A percentile compares a stretch with the other conserved stretches of the same genome.
These are phyloP conservation scores for Emericellopsis cladophorae DNA, from an alignment of 2,329 filamentous ascomycete species.

Conservation along the genomic window DNA sequence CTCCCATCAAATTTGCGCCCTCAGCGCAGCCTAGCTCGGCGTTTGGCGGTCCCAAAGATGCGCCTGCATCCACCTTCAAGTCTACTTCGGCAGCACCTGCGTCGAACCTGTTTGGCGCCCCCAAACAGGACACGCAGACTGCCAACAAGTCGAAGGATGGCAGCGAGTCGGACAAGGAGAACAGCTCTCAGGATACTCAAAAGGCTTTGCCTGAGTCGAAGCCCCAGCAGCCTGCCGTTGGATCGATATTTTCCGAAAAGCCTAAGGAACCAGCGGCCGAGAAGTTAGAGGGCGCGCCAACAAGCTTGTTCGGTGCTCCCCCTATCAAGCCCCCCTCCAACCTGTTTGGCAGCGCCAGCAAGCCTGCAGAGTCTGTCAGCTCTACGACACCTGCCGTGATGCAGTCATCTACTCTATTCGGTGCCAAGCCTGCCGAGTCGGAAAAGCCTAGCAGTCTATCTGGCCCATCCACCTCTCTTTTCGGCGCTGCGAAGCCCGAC, in stretches of 20 bases:
- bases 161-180: slow-evolving; percentile 31
- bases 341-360: slow-evolving; percentile 24
- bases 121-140: slow-evolving; percentile 15
- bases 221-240: slow-evolving; percentile 12
- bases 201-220: slow-evolving; percentile 3
- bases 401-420: slow-evolving; percentile 20
- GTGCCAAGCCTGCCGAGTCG: slow-evolving; percentile 15
- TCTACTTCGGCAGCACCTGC: slow-evolving; percentile 10
- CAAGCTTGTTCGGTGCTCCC: slow-evolving; percentile 11
- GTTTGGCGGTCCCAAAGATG: slow-evolving; percentile 11
- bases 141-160: slow-evolving; percentile 19
- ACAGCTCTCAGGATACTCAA: slow-evolving; percentile 19
- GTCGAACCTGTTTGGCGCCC: slow-evolving; percentile 22
- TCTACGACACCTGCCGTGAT: slow-evolving; percentile 9
- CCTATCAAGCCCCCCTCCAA: slow-evolving; percentile 12
- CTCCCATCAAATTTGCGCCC: slow-evolving; percentile 42
- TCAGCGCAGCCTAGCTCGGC: slow-evolving; percentile 10
- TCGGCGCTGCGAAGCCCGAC: slow-evolving; percentile 12
- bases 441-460: slow-evolving; percentile 9
- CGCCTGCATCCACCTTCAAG: background rate
- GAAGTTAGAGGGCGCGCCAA: slow-evolving; percentile 8
- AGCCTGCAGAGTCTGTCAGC: slow-evolving; percentile 14
- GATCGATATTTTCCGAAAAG: slow-evolving; percentile 18
- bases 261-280: slow-evolving; percentile 13
- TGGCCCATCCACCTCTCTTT: slow-evolving; percentile 13